These are phyloP conservation scores for Termitomyces heimii DNA, from an alignment of 768 basidiomycete species.

Conservation along the genomic window DNA sequence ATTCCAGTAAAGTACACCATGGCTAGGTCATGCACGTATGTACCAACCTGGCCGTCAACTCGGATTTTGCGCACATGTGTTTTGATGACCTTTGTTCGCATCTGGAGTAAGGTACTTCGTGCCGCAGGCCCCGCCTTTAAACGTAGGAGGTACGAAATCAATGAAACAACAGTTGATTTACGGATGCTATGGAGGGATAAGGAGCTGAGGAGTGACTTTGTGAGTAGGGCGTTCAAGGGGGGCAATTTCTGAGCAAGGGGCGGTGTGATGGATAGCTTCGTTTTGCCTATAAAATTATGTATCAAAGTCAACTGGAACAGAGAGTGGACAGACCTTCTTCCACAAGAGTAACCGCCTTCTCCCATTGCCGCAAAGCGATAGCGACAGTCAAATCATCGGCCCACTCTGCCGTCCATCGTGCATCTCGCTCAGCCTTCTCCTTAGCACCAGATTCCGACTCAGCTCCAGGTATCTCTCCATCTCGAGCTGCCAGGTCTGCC, in stretches of 20 bases:
- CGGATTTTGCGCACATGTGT: slow-evolving; percentile 79
- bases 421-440: slow-evolving; percentile 74
- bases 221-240: slow-evolving; percentile 60
- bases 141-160: slow-evolving; percentile 69
- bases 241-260: slow-evolving; percentile 54
- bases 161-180: slow-evolving; percentile 65
- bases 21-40: slow-evolving; percentile 84
- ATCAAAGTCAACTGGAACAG: background rate
- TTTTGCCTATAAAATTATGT: slow-evolving; percentile 38
- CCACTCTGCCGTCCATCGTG: slow-evolving; percentile 87
- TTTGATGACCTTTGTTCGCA: slow-evolving; percentile 69
- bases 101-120: slow-evolving; percentile 74
- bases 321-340: slow-evolving; percentile 59
- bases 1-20: slow-evolving; percentile 91
- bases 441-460: slow-evolving; percentile 42
- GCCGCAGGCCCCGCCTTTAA: slow-evolving; percentile 77
- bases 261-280: slow-evolving; percentile 52
- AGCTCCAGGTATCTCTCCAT: slow-evolving; percentile 41
- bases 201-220: slow-evolving; percentile 62
- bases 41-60: slow-evolving; percentile 83
- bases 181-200: slow-evolving; percentile 73
- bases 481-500: slow-evolving; percentile 56
- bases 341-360: slow-evolving; percentile 76
- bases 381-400: slow-evolving; percentile 89
- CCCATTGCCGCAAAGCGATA: slow-evolving; percentile 86